Conservation (phyloP, 169 alveolate genomes). For the Besnoitia besnoiti region DNA sequence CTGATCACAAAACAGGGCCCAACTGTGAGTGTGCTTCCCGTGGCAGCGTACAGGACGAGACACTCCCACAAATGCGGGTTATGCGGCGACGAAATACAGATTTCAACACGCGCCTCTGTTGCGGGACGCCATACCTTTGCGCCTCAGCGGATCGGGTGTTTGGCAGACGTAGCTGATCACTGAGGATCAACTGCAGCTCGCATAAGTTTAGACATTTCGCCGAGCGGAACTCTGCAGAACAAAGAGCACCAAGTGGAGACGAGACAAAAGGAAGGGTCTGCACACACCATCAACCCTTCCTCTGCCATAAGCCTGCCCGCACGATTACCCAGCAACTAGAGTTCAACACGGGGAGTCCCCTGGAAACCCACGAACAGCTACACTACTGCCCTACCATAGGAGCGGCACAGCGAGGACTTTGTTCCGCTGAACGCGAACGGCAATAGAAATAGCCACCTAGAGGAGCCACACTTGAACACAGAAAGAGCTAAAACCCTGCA, state of each 20-base stretch:
- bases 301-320: too few species aligned
- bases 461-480: too few species aligned
- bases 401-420: too few species aligned
- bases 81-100: background rate
- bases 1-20: background rate
- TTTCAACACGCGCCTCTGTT: too few species aligned
- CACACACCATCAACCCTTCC: too few species aligned
- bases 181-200: conserved; percentile 65
- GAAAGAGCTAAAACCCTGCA: too few species aligned
- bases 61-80: background rate
- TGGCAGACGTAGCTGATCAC: conserved; percentile 33
- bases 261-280: background rate
- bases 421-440: too few species aligned
- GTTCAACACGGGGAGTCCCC: too few species aligned
- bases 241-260: background rate
- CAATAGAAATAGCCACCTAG: too few species aligned
- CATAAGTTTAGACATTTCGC: conserved; percentile 47
- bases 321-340: too few species aligned
- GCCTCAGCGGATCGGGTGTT: conserved; percentile 13
- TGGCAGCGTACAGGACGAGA: background rate
- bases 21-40: background rate
- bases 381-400: too few species aligned
- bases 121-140: conserved; percentile 16
- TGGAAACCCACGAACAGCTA: too few species aligned
- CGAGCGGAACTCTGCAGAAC: conserved; percentile 15